Percentiles rank a stretch among this genome's conserved stretches.
phyloP scores from a whole-genome alignment of 768 basidiomycete genomes.

The Auricularia cornea region DNA sequence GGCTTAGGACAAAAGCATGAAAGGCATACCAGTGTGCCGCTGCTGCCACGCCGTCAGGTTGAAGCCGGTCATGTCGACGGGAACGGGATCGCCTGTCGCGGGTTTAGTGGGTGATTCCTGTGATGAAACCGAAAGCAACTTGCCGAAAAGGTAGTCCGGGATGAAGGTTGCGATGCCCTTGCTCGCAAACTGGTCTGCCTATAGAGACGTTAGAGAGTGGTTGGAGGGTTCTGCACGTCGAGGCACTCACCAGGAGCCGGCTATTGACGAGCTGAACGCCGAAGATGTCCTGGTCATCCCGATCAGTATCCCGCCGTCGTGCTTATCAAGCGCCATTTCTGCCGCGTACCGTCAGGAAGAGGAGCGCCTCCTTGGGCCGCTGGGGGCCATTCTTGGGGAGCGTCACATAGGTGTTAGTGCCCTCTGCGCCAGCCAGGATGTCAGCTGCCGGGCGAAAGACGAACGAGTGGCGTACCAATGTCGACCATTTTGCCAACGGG shows the following conservation, averaged over 20 bases:
- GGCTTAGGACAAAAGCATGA: background rate
- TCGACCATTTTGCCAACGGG: background rate
- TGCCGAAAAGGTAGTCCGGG: background rate
- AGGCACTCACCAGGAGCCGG: background rate
- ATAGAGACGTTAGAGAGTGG: background rate
- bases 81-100: background rate
- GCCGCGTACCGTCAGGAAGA: background rate
- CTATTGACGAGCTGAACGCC: background rate
- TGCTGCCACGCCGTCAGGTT: background rate
- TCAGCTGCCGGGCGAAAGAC: too few relatives aligned
- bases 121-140: background rate
- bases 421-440: background rate
- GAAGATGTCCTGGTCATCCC: background rate
- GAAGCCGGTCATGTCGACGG: background rate
- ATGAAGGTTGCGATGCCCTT: background rate
- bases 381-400: background rate
- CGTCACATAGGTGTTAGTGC: background rate
- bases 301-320: background rate
- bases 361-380: background rate
- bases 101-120: too few relatives aligned
- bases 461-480: background rate
- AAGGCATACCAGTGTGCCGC: background rate
- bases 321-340: too few relatives aligned
- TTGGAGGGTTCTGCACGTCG: background rate
- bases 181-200: background rate